Percentiles rank a stretch among this genome's conserved stretches.
Conservation (phyloP, 148 eudicot species). For the Cornus florida region DNA sequence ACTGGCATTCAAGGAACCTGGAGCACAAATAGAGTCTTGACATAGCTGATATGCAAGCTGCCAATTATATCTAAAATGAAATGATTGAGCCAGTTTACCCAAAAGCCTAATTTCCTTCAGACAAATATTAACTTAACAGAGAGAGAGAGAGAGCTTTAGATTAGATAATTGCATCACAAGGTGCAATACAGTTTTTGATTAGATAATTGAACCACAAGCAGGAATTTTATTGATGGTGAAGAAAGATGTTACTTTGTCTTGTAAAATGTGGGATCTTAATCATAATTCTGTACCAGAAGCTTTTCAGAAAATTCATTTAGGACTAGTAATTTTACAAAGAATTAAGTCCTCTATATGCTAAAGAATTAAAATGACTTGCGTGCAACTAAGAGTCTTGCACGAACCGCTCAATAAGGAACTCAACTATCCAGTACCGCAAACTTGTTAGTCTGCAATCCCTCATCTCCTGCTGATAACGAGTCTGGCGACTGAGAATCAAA, state of each 20-base stretch:
- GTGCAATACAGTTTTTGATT: background rate
- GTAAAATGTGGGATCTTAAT: background rate
- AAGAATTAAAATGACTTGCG: too few species aligned
- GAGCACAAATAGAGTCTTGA: background rate
- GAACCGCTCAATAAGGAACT: too few species aligned
- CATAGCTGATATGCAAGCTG: background rate
- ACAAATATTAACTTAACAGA: background rate
- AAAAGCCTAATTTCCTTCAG: background rate
- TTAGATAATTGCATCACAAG: background rate
- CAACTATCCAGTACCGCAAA: too few species aligned
- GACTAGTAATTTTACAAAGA: background rate
- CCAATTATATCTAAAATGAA: background rate
- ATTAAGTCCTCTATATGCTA: too few species aligned
- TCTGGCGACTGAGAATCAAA: too few species aligned
- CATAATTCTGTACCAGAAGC: background rate
- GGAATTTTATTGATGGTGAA: background rate
- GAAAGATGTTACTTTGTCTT: background rate
- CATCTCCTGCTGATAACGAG: too few species aligned
- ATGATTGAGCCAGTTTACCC: background rate
- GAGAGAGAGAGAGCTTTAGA: background rate
- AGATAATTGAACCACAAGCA: background rate
- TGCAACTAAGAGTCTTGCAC: too few species aligned
- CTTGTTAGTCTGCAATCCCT: too few species aligned
- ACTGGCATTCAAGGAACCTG: constrained; percentile 3
- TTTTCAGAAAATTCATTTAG: background rate